Evolutionary conservation across 768 basidiomycete species (phyloP), one percentile per base, ranked within the genome.

Genomic region (Podaxis sp.): DNA sequence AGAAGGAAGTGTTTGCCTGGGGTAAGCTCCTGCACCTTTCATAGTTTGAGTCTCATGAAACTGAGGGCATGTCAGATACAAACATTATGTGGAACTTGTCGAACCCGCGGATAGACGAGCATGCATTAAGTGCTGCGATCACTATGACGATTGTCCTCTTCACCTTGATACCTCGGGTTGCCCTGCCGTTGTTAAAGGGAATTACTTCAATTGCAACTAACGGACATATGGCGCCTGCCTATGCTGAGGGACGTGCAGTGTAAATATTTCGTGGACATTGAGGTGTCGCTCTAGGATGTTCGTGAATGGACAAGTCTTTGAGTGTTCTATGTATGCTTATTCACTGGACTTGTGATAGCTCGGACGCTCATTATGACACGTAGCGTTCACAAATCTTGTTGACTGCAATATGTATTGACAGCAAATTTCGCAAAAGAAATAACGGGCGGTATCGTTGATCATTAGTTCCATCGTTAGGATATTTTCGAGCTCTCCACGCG

Each of bases 41-140:
- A 11, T 57, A 53, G 1, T 29, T 24, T 38, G n/a, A 12, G 15
- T 6, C 40, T 40, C 33, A 13, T 19, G 33, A 9, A 74, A 73
- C 19, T 55, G 17, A 56, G 17, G 17, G n/a, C 47, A 13, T 51
- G 33, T 27, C 47, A 75, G 74, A 24, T 86, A 83, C 69, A 85
- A 84, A 40, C 83, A 85, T 69, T 86, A 85, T 66, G 82, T 85
- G 22, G 85, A 86, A 65, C 71, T 85, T 17, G 76, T 85, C 27
- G 85, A 86, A 68, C 85, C 84, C 11, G 73, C 73, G 22, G 82
- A 73, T 4, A 70, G 69, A 2, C 76, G 85, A 2, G 84, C 83
- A 6, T 86, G 85, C 69, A 83, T 86, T 64, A 79, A 77, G 67
- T 86, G 85, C 66, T 86, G 85, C 66, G 80, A 85, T 55, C 78